These are phyloP conservation scores for Panaeolus cyanescens DNA, from an alignment of 768 basidiomycete genomes.

Conservation along the genomic window DNA sequence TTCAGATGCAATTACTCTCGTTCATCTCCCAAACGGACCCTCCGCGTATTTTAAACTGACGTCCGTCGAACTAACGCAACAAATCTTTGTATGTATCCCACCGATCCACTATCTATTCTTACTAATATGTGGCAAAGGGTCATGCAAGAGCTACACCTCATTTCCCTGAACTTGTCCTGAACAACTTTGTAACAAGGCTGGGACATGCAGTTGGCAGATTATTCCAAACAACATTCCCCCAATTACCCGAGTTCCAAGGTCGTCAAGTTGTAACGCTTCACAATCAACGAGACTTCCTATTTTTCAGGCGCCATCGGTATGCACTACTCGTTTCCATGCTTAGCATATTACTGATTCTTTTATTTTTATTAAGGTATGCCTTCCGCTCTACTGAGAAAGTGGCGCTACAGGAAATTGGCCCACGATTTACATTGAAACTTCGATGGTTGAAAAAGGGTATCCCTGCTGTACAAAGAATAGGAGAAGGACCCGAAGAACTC, in stretches of 20 bases:
- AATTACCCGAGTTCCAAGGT: conserved; percentile 92
- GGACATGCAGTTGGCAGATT: conserved; percentile 93
- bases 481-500: conserved; percentile 59
- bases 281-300: conserved; percentile 97
- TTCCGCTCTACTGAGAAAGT: conserved; percentile 92
- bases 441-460: conserved; percentile 87
- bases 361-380: conserved; percentile 66
- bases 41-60: conserved; percentile 95
- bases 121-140: conserved; percentile 50
- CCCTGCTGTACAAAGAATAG: conserved; percentile 75
- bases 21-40: conserved; percentile 89
- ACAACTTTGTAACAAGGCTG: conserved; percentile 91
- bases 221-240: conserved; percentile 96
- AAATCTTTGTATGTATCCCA: conserved; percentile 69
- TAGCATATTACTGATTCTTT: conserved; percentile 7
- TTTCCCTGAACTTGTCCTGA: conserved; percentile 92
- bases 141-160: conserved; percentile 93
- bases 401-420: conserved; percentile 95
- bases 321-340: conserved; percentile 22
- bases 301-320: conserved; percentile 93
- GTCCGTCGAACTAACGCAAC: conserved; percentile 80
- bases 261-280: conserved; percentile 96
- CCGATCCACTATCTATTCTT: not conserved
- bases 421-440: conserved; percentile 94
- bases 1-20: conserved; percentile 90